Conservation (phyloP, 129 eudicot species). For the Oenanthe sinensis region DNA sequence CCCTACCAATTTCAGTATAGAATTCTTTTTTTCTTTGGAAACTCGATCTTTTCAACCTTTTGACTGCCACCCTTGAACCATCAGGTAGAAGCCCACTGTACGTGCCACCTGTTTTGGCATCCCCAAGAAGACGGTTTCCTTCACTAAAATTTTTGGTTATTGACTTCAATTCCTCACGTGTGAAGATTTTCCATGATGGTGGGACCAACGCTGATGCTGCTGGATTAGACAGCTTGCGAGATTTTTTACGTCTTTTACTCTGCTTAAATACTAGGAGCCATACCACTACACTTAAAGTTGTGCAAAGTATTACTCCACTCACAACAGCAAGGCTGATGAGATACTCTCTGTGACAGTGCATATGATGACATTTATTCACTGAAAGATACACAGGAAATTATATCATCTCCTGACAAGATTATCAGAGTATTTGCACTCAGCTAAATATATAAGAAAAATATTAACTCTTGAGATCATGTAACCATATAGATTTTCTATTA, state of each 20-base stretch:
- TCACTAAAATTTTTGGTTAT: constrained; percentile 89
- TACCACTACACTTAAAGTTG: constrained; percentile 62
- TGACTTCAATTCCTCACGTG: constrained; percentile 70
- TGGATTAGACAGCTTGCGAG: constrained; percentile 60
- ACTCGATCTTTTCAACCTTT: constrained; percentile 80
- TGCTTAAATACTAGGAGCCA: constrained; percentile 74
- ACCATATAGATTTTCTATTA: background rate
- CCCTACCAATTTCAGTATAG: constrained; percentile 86
- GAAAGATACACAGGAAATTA: constrained; percentile 13
- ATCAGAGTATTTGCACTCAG: background rate
- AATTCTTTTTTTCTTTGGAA: constrained; percentile 93
- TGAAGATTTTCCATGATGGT: constrained; percentile 85
- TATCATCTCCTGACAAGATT: background rate
- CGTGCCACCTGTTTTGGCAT: constrained; percentile 95
- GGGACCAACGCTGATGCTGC: constrained; percentile 71
- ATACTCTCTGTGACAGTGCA: constrained; percentile 78
- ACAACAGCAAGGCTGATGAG: constrained; percentile 74
- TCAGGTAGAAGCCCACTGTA: constrained; percentile 78
- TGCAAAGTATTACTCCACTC: constrained; percentile 77
- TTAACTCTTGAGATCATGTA: background rate
- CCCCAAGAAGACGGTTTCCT: constrained; percentile 92
- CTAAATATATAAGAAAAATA: background rate
- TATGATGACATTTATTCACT: constrained; percentile 57
- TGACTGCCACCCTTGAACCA: constrained; percentile 83
- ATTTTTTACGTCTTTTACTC: constrained; percentile 60